Evolutionary conservation across 495 filamentous ascomycete genomes (phyloP).

Genomic region (Cercophora sp.): DNA sequence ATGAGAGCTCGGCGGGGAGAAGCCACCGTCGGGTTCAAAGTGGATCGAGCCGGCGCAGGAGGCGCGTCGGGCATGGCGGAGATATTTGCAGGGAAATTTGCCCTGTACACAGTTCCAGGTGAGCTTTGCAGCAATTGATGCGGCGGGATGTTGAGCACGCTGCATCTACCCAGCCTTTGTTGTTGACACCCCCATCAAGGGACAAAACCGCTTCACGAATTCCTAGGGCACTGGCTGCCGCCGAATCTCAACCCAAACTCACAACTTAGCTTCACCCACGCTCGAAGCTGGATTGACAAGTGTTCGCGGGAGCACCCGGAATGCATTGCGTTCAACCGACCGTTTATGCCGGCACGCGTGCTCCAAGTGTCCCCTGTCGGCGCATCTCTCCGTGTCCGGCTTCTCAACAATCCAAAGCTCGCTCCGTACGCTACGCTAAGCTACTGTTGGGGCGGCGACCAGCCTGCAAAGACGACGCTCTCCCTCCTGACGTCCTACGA

Average conservation of each 20-base stretch:
- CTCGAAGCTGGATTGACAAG: background rate
- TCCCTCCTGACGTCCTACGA: background rate
- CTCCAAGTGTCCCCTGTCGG: background rate
- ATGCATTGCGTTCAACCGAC: background rate
- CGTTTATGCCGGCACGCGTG: background rate
- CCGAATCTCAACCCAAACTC: background rate
- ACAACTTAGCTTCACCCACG: background rate
- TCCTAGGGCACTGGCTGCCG: background rate
- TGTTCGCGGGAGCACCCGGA: background rate
- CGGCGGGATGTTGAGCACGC: too few relatives aligned
- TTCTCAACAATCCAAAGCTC: background rate
- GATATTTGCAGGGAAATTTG: background rate
- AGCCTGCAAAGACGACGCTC: background rate
- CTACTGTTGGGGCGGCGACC: constrained; percentile 2
- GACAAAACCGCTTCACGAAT: background rate
- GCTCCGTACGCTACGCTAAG: background rate
- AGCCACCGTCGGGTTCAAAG: too few relatives aligned
- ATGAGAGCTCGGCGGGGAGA: background rate
- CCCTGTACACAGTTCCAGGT: background rate
- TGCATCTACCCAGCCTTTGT: too few relatives aligned
- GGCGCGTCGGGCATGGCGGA: too few relatives aligned
- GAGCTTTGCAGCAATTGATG: too few relatives aligned
- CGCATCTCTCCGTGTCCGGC: background rate
- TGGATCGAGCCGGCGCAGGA: too few relatives aligned
- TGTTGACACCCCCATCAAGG: too few relatives aligned